phyloP scores from a whole-genome alignment of 2,329 filamentous ascomycete species.

The Alternaria consortialis region DNA sequence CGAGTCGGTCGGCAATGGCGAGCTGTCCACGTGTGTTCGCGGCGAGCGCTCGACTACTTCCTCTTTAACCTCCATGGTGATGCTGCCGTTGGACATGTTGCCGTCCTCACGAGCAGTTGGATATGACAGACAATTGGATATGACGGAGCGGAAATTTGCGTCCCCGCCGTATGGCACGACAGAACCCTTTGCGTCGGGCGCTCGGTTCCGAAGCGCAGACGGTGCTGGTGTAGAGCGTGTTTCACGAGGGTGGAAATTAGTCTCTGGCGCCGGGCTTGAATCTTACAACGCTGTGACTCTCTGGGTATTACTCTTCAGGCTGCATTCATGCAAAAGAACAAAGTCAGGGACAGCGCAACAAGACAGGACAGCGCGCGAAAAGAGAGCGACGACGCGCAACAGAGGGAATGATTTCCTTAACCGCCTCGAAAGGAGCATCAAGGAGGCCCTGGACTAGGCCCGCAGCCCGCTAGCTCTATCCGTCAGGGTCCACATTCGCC shows the following conservation, averaged over 20 bases:
- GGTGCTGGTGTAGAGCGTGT: constrained; percentile 31
- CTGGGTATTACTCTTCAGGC: constrained; percentile 1
- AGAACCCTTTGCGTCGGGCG: constrained; percentile 10
- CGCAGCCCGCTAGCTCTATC: constrained; percentile 10
- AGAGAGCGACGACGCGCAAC: constrained; percentile 15
- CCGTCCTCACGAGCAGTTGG: not conserved
- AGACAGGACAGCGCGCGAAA: constrained; percentile 6
- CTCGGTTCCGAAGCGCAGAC: constrained; percentile 22
- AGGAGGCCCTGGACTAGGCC: constrained; percentile 26
- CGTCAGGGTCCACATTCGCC: constrained; percentile 22
- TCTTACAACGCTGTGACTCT: constrained; percentile 4
- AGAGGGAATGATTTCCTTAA: constrained; percentile 1
- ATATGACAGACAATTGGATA: not conserved
- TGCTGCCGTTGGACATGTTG: not conserved
- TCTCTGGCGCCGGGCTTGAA: constrained; percentile 10
- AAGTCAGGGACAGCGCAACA: constrained; percentile 7
- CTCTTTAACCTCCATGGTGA: constrained; percentile 31
- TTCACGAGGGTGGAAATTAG: constrained; percentile 30
- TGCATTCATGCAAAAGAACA: not conserved
- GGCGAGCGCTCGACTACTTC: constrained; percentile 31
- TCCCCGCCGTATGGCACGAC: constrained; percentile 6
- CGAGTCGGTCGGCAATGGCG: constrained; percentile 65
- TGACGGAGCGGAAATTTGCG: constrained; percentile 8
- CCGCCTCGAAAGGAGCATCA: constrained; percentile 26
- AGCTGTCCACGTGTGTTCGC: constrained; percentile 38